phyloP scores from a whole-genome alignment of 495 filamentous ascomycete species.

The Daldinia childiae region DNA sequence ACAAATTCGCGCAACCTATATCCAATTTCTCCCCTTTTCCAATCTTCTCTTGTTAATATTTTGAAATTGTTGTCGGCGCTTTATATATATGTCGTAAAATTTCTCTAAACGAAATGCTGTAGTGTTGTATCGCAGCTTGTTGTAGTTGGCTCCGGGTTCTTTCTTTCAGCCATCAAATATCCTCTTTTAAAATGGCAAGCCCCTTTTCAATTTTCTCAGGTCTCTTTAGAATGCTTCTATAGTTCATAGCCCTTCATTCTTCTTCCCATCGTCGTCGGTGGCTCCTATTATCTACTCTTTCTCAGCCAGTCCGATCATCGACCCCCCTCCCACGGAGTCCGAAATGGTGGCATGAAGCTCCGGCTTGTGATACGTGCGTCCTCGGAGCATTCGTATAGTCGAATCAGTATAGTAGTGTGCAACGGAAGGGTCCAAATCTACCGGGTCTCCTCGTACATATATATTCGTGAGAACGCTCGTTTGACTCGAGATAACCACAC shows the following conservation, averaged over 20 bases:
- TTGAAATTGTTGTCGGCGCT: background rate
- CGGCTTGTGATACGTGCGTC: slow-evolving; percentile 8
- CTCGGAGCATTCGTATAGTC: slow-evolving; percentile 7
- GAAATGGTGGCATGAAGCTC: slow-evolving; percentile 19
- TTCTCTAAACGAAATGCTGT: background rate
- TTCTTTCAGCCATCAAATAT: background rate
- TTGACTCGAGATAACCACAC: background rate
- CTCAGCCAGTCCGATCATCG: background rate
- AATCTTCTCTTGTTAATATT: background rate
- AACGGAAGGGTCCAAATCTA: background rate
- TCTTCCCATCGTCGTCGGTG: background rate
- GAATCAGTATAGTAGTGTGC: background rate
- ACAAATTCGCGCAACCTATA: background rate
- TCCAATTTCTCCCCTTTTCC: background rate
- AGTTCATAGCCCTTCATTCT: background rate
- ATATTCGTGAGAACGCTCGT: slow-evolving; percentile 10
- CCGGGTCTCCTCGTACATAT: slow-evolving; percentile 19
- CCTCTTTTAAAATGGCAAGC: background rate
- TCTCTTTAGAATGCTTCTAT: background rate
- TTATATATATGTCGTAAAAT: background rate
- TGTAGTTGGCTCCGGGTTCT: background rate
- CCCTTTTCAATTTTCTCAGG: background rate
- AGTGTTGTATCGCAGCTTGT: background rate
- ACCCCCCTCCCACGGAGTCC: slow-evolving; percentile 4
- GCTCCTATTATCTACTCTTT: background rate